These are phyloP conservation scores for Erythrophleum fordii DNA, from an alignment of 306 rosid species.

Conservation along the genomic window DNA sequence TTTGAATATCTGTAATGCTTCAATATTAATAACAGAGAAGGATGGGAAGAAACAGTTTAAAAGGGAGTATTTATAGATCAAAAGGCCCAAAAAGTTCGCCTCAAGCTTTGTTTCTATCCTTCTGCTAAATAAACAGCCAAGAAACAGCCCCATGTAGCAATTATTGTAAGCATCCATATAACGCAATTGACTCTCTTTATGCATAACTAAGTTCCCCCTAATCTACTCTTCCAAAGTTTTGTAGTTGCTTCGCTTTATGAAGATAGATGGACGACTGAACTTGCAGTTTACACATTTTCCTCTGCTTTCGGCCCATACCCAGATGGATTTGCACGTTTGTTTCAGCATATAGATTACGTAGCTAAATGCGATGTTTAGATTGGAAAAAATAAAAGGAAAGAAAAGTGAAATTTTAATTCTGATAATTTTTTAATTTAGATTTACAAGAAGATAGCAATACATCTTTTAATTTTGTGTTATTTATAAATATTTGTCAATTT, in stretches of 20 bases:
- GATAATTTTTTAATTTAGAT: no score
- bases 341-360: no score
- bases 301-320: neutral
- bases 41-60: constrained; percentile 12
- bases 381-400: neutral
- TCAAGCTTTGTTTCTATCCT: constrained; percentile 40
- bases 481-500: no score
- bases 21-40: neutral
- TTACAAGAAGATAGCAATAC: no score
- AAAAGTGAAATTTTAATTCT: no score
- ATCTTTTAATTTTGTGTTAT: no score
- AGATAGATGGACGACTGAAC: neutral
- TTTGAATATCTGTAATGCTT: constrained; percentile 12
- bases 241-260: constrained; percentile 34
- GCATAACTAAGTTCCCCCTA: neutral
- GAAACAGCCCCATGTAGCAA: neutral
- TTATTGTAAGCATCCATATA: neutral
- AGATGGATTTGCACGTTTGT: neutral
- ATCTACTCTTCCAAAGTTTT: neutral
- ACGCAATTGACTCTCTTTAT: neutral
- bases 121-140: neutral
- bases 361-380: neutral
- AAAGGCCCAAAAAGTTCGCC: constrained; percentile 46
- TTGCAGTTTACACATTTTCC: neutral
- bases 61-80: constrained; percentile 35